Evolutionary conservation across 1,139 yeast species (phyloP).

Genomic region (Suhomyces kunorum): DNA sequence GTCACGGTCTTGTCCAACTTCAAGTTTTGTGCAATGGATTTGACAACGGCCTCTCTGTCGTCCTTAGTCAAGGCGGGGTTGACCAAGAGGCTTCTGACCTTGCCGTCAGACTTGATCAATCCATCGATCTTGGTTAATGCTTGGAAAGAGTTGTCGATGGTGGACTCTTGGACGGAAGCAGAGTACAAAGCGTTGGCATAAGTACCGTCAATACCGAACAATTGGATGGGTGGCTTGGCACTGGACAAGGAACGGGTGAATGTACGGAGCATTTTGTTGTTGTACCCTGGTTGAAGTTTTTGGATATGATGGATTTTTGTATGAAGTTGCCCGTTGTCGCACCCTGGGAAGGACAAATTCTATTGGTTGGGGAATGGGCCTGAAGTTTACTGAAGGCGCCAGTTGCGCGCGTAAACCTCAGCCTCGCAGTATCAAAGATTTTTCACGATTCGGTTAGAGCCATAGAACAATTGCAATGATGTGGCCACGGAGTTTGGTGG

Average conservation of each 20-base stretch:
- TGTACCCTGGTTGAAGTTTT: slow-evolving; percentile 7
- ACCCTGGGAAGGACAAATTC: slow-evolving; percentile 6
- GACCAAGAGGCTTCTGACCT: slow-evolving; percentile 59
- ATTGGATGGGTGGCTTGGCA: slow-evolving; percentile 87
- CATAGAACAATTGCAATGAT: slow-evolving; percentile 1
- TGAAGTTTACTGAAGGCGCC: slow-evolving; percentile 3
- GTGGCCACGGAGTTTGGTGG: slow-evolving; percentile 13
- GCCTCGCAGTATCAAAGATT: slow-evolving; percentile 9
- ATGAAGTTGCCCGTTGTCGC: slow-evolving; percentile 13
- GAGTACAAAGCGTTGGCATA: slow-evolving; percentile 94
- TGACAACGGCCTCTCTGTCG: slow-evolving; percentile 74
- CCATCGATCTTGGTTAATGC: slow-evolving; percentile 62
- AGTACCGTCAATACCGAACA: slow-evolving; percentile 94
- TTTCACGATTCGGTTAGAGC: slow-evolving; percentile 1
- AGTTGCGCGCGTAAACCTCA: slow-evolving; percentile 5
- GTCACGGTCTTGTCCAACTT: slow-evolving; percentile 72
- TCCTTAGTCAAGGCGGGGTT: slow-evolving; percentile 83
- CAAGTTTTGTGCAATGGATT: slow-evolving; percentile 55
- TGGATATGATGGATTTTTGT: slow-evolving; percentile 8
- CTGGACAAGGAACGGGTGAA: slow-evolving; percentile 74
- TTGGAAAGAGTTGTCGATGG: slow-evolving; percentile 70
- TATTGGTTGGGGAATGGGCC: slow-evolving; percentile 10
- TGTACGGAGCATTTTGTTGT: slow-evolving; percentile 48
- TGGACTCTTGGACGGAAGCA: slow-evolving; percentile 84
- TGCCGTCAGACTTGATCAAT: slow-evolving; percentile 62